Conservation (phyloP, 352 stramenopile species). For the Elongisporangium senticosum region DNA sequence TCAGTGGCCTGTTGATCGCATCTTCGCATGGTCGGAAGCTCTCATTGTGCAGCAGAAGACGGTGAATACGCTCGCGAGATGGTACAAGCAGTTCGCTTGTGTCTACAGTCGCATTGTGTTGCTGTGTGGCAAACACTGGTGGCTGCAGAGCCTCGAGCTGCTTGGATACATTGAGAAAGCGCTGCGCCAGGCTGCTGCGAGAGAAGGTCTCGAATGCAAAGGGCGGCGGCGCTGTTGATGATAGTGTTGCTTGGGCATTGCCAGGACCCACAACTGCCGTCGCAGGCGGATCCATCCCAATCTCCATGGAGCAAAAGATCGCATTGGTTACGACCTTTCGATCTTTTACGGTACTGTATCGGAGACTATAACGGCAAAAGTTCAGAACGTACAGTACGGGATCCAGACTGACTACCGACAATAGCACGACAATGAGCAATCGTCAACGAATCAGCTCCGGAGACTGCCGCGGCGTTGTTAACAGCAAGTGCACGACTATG, state of each 20-base stretch:
- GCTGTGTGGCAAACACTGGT: background rate
- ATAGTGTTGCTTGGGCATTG: background rate
- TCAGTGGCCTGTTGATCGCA: background rate
- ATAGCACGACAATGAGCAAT: no score
- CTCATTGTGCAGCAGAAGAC: slow-evolving; percentile 9
- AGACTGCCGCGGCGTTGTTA: no score
- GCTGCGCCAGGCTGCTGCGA: slow-evolving; percentile 10
- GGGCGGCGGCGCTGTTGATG: background rate
- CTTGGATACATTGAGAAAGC: slow-evolving; percentile 18
- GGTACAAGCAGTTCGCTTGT: background rate
- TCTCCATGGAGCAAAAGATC: background rate
- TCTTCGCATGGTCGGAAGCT: slow-evolving; percentile 13
- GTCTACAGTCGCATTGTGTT: background rate
- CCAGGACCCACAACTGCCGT: no score
- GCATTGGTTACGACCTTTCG: background rate
- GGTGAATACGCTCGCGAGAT: slow-evolving; percentile 1
- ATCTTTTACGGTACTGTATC: background rate
- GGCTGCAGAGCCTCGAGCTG: slow-evolving; percentile 28
- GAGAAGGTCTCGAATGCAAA: background rate
- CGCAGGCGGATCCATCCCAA: no score
- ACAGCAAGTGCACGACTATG: no score
- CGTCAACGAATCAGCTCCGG: no score
- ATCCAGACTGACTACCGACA: no score
- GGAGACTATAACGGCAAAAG: no score
- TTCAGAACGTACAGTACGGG: no score